phyloP scores from a whole-genome alignment of 2,329 filamentous ascomycete genomes.

The Peltaster fructicola region DNA sequence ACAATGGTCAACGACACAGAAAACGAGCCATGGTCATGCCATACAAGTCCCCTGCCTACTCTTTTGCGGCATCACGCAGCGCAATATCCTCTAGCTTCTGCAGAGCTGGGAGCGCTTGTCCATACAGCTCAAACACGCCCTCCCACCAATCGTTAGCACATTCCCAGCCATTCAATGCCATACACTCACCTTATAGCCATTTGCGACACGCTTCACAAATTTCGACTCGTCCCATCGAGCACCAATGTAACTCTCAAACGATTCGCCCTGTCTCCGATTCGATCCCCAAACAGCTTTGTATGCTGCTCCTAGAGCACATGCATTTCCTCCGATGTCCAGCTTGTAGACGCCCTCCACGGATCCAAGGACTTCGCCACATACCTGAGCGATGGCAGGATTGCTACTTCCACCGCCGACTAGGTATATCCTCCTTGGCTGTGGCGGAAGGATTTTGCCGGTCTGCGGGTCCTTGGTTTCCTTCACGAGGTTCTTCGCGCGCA shows the following conservation, averaged over 20 bases:
- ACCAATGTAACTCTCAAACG: constrained; percentile 76
- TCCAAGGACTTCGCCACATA: constrained; percentile 76
- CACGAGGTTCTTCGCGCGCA: constrained; percentile 67
- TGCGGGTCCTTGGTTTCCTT: constrained; percentile 17
- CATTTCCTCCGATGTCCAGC: constrained; percentile 86
- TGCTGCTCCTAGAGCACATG: constrained; percentile 80
- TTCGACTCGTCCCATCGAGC: constrained; percentile 69
- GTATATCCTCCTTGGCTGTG: constrained; percentile 79
- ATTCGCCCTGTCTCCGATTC: constrained; percentile 41
- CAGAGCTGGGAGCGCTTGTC: constrained; percentile 57
- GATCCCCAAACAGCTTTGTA: constrained; percentile 94
- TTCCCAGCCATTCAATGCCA: too few species aligned
- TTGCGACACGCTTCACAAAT: constrained; percentile 65
- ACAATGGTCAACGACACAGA: background rate
- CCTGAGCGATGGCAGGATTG: constrained; percentile 73
- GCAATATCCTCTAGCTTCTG: constrained; percentile 55
- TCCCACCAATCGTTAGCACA: too few species aligned
- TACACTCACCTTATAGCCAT: constrained; percentile 69
- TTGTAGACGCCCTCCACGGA: constrained; percentile 80
- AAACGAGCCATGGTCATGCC: constrained; percentile 4
- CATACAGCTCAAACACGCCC: constrained; percentile 62
- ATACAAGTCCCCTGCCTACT: constrained; percentile 4
- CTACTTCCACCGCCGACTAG: constrained; percentile 83
- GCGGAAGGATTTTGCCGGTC: constrained; percentile 42
- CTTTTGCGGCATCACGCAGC: constrained; percentile 22